Percentiles rank a stretch among this genome's conserved stretches.
These are phyloP conservation scores for Trichoderma virens DNA, from an alignment of 495 filamentous ascomycete species.

Conservation along the genomic window DNA sequence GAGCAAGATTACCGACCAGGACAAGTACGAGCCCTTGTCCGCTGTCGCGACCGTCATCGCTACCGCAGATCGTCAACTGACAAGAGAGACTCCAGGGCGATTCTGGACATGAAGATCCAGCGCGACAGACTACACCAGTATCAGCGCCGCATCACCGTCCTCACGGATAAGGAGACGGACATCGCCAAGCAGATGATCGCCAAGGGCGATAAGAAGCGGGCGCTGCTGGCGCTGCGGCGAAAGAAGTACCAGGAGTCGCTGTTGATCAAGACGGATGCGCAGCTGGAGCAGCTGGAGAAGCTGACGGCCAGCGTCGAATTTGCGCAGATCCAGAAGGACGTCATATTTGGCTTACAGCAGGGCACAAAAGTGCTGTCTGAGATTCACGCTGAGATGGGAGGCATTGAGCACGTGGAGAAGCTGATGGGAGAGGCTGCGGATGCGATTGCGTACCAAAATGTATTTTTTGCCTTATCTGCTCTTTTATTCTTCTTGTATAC, in stretches of 20 bases:
- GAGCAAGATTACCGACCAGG: conserved; percentile 14
- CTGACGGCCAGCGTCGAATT: conserved; percentile 84
- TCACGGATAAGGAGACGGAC: conserved; percentile 74
- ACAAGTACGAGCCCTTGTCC: conserved; percentile 9
- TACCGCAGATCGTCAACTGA: background rate
- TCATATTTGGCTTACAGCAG: conserved; percentile 85
- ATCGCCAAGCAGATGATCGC: conserved; percentile 76
- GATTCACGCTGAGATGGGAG: conserved; percentile 94
- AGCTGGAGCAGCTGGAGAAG: conserved; percentile 81
- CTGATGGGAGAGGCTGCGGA: conserved; percentile 87
- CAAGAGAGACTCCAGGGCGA: conserved; percentile 57
- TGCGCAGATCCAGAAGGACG: conserved; percentile 89
- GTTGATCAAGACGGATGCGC: conserved; percentile 80
- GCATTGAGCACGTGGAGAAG: conserved; percentile 85
- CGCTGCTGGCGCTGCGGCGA: conserved; percentile 80
- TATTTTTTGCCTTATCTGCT: conserved; percentile 25
- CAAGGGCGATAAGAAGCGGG: conserved; percentile 65
- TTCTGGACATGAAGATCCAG: conserved; percentile 94
- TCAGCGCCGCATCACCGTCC: conserved; percentile 73
- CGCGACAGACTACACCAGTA: conserved; percentile 95
- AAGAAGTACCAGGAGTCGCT: conserved; percentile 97
- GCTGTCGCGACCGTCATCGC: background rate
- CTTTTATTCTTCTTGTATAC: background rate
- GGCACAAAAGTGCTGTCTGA: conserved; percentile 82
- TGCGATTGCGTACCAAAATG: conserved; percentile 79